Evolutionary conservation across 2,329 filamentous ascomycete species (phyloP), one percentile per base, ranked within the genome.

Genomic region (Colletotrichum sp.): DNA sequence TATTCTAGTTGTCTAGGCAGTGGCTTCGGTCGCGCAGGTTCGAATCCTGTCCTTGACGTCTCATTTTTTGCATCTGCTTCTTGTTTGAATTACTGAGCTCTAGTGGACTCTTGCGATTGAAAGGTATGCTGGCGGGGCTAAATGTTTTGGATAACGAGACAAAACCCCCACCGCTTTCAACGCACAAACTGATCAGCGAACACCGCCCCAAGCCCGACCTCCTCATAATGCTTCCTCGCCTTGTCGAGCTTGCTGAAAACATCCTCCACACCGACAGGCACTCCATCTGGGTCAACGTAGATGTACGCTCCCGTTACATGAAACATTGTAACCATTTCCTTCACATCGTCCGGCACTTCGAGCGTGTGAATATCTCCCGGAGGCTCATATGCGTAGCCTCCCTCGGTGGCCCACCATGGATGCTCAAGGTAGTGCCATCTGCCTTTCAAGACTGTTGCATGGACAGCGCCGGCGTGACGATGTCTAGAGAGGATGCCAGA

Each of bases 361-460:
- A 84, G 76, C 6, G 82, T 85, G 63, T 85, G 82, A 32, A 84
- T 84, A 60, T 85, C 82, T 3, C 82, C 82, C 1, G 80, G 82
- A 1, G 83, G 83, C 78, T 84, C 83, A 66, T 80, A 85, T 0
- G 82, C 81, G 73, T 84, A 82, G 5, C 83, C 80, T 7, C 83
- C 83, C 66, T 84, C 81, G 2, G 78, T 80, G 0, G 83, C 83
- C 83, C 82, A 85, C 83, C 83, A 84, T 1, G 79, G 77, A 57
- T 85, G 82, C 72, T 85, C 83, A 5, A 85, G 80, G 59, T 85
- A 84, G 68, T 84, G 83, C 83, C 83, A 84, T 24, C 80, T 78
- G 2, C 83, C 83, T 24, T 78, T 74, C 4, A 84, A 78, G 4
- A 81, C 79, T 0, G 81, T 82, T 5, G 83, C 83, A 39, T 84